Percentiles rank a stretch among this genome's conserved stretches.
Evolutionary conservation across 2,329 filamentous ascomycete species (phyloP).

Genomic region (Verticillium longisporum): DNA sequence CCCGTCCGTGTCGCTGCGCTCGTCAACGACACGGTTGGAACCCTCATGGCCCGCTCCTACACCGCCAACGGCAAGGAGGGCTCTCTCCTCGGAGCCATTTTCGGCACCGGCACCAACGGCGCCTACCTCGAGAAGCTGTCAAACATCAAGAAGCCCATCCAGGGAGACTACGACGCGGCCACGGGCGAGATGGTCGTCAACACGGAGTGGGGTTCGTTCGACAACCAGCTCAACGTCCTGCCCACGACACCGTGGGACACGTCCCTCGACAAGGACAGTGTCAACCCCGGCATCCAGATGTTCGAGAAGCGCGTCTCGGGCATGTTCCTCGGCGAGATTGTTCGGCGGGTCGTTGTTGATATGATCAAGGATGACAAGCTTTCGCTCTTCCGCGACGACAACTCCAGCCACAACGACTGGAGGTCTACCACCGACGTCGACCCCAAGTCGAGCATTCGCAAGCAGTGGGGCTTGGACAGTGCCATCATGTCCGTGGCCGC

Average conservation of each 20-base stretch:
- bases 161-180: conserved; percentile 65
- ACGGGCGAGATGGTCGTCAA: conserved; percentile 97
- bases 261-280: conserved; percentile 68
- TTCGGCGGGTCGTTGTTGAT: conserved; percentile 68
- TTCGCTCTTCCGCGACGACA: conserved; percentile 69
- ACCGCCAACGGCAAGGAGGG: conserved; percentile 81
- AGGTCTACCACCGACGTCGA: conserved; percentile 64
- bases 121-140: conserved; percentile 90
- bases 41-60: conserved; percentile 95
- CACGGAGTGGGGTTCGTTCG: conserved; percentile 97
- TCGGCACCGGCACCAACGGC: conserved; percentile 75
- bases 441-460: conserved; percentile 60
- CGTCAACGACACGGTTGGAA: conserved; percentile 96
- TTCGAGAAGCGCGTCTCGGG: conserved; percentile 98
- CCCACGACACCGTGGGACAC: conserved; percentile 80
- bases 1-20: conserved; percentile 93
- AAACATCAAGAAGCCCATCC: conserved; percentile 73
- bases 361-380: conserved; percentile 62
- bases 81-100: conserved; percentile 91
- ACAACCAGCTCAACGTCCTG: conserved; percentile 84
- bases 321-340: conserved; percentile 95
- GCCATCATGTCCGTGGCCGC: conserved; percentile 83
- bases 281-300: conserved; percentile 95
- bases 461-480: conserved; percentile 86
- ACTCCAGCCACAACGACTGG: conserved; percentile 65